Evolutionary conservation across 495 filamentous ascomycete species (phyloP), one percentile per base, ranked within the genome.

Genomic region (Monascus purpureus): DNA sequence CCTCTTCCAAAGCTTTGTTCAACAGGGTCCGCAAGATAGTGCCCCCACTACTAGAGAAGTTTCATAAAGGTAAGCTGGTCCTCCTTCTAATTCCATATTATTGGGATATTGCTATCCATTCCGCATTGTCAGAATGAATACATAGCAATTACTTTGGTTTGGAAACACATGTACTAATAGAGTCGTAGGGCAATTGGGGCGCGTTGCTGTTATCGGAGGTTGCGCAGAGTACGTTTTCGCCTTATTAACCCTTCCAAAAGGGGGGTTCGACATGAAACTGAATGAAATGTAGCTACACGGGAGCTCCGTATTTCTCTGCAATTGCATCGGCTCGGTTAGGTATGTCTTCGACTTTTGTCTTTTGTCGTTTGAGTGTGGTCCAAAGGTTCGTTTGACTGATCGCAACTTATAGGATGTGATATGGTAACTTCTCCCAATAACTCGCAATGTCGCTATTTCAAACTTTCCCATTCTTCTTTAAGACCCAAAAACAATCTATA

Each of bases 271-370:
- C n/a, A n/a, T n/a, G n/a, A n/a, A n/a, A n/a, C n/a, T n/a, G n/a
- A n/a, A n/a, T n/a, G n/a, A 16, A 7, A n/a, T 41, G 20, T 31
- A 75, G 71, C 59, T 97, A 96, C 50, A 93, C 90, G 7, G 90
- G 90, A 22, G 90, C 90, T 29, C 90, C 90, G 23, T 97, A 93
- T 60, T 97, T 97, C 56, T 94, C 88, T 17, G 87, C 90, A 28
- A 93, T 93, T 72, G 90, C 90, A 23, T 92, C 83, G 30, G 92
- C 92, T 29, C 68, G 78, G 48, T 57, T 97, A 49, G 72, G 74
- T 60, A 58, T 35, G 37, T 55, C n/a, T n/a, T n/a, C n/a, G n/a
- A n/a, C n/a, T n/a, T n/a, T n/a, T n/a, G n/a, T n/a, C n/a, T n/a
- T n/a, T n/a, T n/a, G 40, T 22, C 9, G 20, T 22, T 22, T 9